Evolutionary conservation across 2,329 filamentous ascomycete genomes (phyloP).

Genomic region (Colletotrichum incanum): DNA sequence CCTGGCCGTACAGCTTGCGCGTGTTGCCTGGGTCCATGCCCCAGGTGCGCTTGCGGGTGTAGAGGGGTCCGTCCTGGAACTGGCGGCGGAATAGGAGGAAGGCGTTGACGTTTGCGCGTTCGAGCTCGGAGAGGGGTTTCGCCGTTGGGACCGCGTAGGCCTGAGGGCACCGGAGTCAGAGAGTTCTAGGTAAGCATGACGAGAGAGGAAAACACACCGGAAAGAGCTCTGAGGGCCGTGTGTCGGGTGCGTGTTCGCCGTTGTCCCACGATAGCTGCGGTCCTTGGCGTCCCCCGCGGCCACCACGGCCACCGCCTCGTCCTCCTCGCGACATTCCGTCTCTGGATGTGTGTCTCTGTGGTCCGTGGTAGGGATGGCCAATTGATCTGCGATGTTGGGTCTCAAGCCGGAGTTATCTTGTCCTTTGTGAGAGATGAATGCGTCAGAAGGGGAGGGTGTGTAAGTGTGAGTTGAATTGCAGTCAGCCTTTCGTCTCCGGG

Average conservation of each 20-base stretch:
- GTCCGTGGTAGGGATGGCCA: not conserved
- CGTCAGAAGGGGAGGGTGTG: not conserved
- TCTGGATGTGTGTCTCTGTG: not conserved
- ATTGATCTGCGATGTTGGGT: too few species aligned
- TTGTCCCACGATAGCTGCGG: constrained; percentile 68
- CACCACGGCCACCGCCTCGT: constrained; percentile 67
- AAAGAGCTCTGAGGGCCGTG: constrained; percentile 72
- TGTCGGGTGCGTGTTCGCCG: constrained; percentile 66
- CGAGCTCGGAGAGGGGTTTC: constrained; percentile 59
- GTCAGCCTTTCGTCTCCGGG: not conserved
- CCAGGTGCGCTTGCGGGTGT: constrained; percentile 64
- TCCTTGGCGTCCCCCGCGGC: constrained; percentile 63
- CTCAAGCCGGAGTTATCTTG: too few species aligned
- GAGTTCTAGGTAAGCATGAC: not conserved
- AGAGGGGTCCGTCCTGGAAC: constrained; percentile 69
- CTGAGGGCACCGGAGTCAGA: constrained; percentile 50
- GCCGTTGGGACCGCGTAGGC: constrained; percentile 66
- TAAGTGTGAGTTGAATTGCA: not conserved
- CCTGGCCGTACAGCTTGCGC: constrained; percentile 67
- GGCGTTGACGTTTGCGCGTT: constrained; percentile 64
- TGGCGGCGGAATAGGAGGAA: constrained; percentile 72
- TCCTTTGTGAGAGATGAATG: not conserved
- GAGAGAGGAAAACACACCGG: constrained; percentile 58
- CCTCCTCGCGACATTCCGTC: constrained; percentile 67
- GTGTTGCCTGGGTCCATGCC: constrained; percentile 56